phyloP scores from a whole-genome alignment of 371 early-diverging fungal genomes.

The Haplosporangium sp. region DNA sequence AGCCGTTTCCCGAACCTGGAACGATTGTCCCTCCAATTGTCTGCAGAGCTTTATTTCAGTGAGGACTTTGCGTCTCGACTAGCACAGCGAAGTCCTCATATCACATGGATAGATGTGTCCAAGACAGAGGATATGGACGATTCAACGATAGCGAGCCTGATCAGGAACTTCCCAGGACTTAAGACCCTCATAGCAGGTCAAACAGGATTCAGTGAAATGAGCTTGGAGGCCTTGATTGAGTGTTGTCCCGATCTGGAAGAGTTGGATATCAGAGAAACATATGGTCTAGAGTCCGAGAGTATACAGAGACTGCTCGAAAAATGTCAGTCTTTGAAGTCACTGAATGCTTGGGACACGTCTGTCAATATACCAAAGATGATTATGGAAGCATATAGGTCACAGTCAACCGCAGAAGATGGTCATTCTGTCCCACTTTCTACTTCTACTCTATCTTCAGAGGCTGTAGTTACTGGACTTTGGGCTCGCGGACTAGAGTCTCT shows the following conservation, averaged over 20 bases:
- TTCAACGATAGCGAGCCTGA: neutral
- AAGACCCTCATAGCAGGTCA: slow-evolving; percentile 5
- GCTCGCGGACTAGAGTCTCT: slow-evolving; percentile 7
- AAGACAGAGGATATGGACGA: slow-evolving; percentile 13
- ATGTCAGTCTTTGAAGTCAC: slow-evolving; percentile 2
- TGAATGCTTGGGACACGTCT: slow-evolving; percentile 10
- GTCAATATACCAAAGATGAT: slow-evolving; percentile 11
- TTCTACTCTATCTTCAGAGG: neutral
- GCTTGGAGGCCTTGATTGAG: slow-evolving; percentile 4
- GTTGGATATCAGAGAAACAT: slow-evolving; percentile 11
- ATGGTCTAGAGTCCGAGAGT: slow-evolving; percentile 9
- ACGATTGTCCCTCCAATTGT: slow-evolving; percentile 4
- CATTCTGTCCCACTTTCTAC: neutral
- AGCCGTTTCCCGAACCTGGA: slow-evolving; percentile 8
- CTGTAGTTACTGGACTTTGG: slow-evolving; percentile 2
- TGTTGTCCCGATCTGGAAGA: slow-evolving; percentile 7
- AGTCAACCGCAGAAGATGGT: neutral
- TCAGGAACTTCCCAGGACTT: slow-evolving; percentile 10
- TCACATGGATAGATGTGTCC: slow-evolving; percentile 5
- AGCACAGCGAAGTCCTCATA: slow-evolving; percentile 5
- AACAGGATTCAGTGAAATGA: slow-evolving; percentile 6
- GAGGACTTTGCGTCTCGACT: slow-evolving; percentile 8
- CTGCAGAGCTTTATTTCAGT: slow-evolving; percentile 5
- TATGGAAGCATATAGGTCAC: slow-evolving; percentile 10
- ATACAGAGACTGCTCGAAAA: slow-evolving; percentile 3